Conservation (phyloP, 1,284 basidiomycete genomes). For the Leucoagaricus sp. region DNA sequence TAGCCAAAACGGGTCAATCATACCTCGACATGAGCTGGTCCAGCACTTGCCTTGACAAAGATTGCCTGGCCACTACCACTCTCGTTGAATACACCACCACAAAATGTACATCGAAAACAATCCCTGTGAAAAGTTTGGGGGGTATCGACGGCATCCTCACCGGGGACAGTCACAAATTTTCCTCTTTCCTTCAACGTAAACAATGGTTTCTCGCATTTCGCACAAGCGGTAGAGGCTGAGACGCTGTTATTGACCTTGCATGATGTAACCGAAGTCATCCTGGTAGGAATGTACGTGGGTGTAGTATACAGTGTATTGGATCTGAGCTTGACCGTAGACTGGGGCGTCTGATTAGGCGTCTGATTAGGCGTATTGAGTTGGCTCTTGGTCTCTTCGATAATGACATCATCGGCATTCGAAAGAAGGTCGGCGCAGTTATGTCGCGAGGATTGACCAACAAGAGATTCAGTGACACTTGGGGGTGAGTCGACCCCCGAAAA, state of each 20-base stretch:
- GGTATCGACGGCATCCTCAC: conserved; percentile 41
- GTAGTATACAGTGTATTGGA: conserved; percentile 1
- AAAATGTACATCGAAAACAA: conserved; percentile 74
- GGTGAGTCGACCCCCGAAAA: conserved; percentile 53
- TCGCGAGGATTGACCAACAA: conserved; percentile 23
- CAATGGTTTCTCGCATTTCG: conserved; percentile 57
- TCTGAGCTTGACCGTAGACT: conserved; percentile 18
- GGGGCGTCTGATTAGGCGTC: conserved; percentile 31
- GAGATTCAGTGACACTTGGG: conserved; percentile 30
- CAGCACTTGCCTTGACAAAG: conserved; percentile 63
- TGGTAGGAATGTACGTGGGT: conserved; percentile 1
- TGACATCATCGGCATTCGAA: conserved; percentile 25
- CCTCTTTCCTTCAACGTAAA: conserved; percentile 51
- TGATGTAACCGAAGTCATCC: not conserved
- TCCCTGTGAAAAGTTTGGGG: conserved; percentile 65
- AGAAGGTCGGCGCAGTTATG: conserved; percentile 28
- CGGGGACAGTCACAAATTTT: conserved; percentile 67
- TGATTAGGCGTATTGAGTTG: conserved; percentile 32
- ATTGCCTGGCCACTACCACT: conserved; percentile 58
- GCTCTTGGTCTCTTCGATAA: conserved; percentile 33
- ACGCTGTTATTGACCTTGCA: conserved; percentile 17
- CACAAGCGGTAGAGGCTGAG: conserved; percentile 41
- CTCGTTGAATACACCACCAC: conserved; percentile 64
- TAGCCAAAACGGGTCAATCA: conserved; percentile 23
- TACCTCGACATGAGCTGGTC: conserved; percentile 75